Conservation (phyloP, 2,329 filamentous ascomycete species). For the Fusarium staphyleae region DNA sequence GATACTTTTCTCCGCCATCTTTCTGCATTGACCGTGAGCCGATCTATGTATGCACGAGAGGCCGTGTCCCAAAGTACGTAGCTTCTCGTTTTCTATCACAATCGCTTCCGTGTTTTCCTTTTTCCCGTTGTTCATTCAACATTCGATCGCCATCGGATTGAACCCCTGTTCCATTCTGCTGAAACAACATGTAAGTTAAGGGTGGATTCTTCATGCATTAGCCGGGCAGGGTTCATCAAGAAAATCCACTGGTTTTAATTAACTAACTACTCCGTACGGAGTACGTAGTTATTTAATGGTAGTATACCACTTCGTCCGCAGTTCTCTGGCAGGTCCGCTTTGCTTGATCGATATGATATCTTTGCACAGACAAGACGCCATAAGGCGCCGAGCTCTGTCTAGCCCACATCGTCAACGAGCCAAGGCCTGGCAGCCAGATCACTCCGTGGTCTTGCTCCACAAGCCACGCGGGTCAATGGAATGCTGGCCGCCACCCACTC, state of each 20-base stretch:
- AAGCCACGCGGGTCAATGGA: slow-evolving; percentile 43
- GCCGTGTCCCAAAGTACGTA: neutral
- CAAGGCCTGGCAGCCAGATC: slow-evolving; percentile 32
- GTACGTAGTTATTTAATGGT: no score
- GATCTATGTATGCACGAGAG: slow-evolving; percentile 1
- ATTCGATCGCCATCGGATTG: slow-evolving; percentile 25
- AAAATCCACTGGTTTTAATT: no score
- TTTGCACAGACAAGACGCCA: slow-evolving; percentile 35
- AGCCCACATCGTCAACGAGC: slow-evolving; percentile 21
- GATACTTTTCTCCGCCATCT: neutral
- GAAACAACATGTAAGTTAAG: slow-evolving; percentile 33
- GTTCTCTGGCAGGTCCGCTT: slow-evolving; percentile 4
- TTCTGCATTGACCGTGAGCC: neutral
- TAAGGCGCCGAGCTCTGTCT: slow-evolving; percentile 18
- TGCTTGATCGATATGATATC: slow-evolving; percentile 18
- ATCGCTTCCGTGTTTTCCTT: slow-evolving; percentile 16
- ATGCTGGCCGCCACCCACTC: slow-evolving; percentile 27
- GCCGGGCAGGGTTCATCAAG: slow-evolving; percentile 15
- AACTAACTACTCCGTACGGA: no score
- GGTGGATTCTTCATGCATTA: slow-evolving; percentile 7
- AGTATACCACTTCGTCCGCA: slow-evolving; percentile 20
- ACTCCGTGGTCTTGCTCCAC: slow-evolving; percentile 35
- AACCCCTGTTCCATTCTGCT: slow-evolving; percentile 19
- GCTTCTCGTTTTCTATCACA: neutral
- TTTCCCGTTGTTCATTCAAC: slow-evolving; percentile 19